Base-by-base conservation (phyloP, 495 filamentous ascomycete genomes). In the Hypoxylon crocopeplum region DNA sequence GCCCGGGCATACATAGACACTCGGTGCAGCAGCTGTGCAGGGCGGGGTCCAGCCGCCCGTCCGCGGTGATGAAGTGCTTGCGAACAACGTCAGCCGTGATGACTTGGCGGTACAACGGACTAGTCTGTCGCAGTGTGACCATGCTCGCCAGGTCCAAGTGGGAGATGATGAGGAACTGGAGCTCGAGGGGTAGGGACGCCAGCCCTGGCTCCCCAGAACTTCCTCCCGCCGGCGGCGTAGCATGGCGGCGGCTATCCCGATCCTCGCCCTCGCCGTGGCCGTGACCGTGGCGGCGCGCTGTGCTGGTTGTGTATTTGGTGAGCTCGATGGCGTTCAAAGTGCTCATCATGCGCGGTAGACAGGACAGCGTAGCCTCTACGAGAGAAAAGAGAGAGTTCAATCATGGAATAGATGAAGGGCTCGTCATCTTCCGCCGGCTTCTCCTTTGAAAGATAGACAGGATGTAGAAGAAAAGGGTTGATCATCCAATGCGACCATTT, bases 1-100 rank as follows among this genome's bases (percentile, higher is more conserved):
- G 55, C n/a, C 68, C 68, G 11, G 68, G 68, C 32, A 62, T 59
- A 20, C 57, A 66, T 19, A 70, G 56, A 32, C 68, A 70, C 30
- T 66, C 49, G 20, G 44, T 61, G 56, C 68, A 70, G 38, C 64
- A 68, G 24, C 47, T 39, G 5, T 36, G 34, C 29, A 70, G 52
- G 37, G 33, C 38, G 1, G 52, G 44, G 15, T 57, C 39, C 8
- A 21, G 32, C 1, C 12, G 10, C 10, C 60, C 64, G 19, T 62
- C 34, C 19, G 21, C 29, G 12, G 38, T 19, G 22, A 51, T 27
- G 46, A 70, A 70, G 16, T 60, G 57, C 48, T 21, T 62, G 30
- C 65, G 56, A 46, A 70, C 7, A 15, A 66, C 34, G 15, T 70
- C 65, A 16, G 39, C 36, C 1, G 58, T 68, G 29, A 70, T 68